These are phyloP conservation scores for Hymenoscyphus fructigenus DNA, from an alignment of 2,329 filamentous ascomycete genomes.

Conservation along the genomic window DNA sequence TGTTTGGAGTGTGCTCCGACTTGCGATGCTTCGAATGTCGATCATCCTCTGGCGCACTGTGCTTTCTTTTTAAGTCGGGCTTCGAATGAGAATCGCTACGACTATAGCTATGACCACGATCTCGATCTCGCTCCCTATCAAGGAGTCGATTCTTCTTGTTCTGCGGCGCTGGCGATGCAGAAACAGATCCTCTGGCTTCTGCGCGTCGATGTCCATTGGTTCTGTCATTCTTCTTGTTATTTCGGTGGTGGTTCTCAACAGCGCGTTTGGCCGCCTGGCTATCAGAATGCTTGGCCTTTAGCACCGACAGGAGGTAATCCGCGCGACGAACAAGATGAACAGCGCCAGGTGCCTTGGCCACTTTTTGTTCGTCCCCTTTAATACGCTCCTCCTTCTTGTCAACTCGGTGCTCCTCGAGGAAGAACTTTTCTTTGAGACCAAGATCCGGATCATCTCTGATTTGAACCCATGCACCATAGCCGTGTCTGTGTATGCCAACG, in stretches of 20 bases:
- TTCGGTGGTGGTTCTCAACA: constrained; percentile 90
- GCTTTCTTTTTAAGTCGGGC: constrained; percentile 59
- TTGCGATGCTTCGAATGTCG: constrained; percentile 52
- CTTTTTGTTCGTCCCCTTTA: constrained; percentile 63
- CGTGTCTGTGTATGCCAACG: constrained; percentile 87
- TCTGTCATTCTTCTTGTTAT: constrained; percentile 74
- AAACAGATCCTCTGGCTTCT: constrained; percentile 58
- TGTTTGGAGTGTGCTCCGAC: constrained; percentile 41
- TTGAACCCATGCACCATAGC: constrained; percentile 92
- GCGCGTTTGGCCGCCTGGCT: constrained; percentile 74
- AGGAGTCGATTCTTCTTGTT: constrained; percentile 42
- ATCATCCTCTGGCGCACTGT: constrained; percentile 53
- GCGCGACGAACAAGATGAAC: constrained; percentile 93
- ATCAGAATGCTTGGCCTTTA: constrained; percentile 79
- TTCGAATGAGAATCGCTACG: constrained; percentile 41
- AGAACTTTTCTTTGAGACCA: constrained; percentile 85
- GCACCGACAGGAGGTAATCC: constrained; percentile 91
- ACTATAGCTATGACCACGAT: constrained; percentile 46
- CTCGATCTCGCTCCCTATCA: constrained; percentile 49
- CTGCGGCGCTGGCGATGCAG: constrained; percentile 69
- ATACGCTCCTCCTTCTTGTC: constrained; percentile 93
- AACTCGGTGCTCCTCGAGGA: constrained; percentile 95
- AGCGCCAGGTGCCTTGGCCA: constrained; percentile 89
- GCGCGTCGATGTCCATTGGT: constrained; percentile 58
- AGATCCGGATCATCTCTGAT: constrained; percentile 91